Evolutionary conservation across 192 early-diverging fungal genomes (phyloP).

Genomic region (Diversispora epigaea): DNA sequence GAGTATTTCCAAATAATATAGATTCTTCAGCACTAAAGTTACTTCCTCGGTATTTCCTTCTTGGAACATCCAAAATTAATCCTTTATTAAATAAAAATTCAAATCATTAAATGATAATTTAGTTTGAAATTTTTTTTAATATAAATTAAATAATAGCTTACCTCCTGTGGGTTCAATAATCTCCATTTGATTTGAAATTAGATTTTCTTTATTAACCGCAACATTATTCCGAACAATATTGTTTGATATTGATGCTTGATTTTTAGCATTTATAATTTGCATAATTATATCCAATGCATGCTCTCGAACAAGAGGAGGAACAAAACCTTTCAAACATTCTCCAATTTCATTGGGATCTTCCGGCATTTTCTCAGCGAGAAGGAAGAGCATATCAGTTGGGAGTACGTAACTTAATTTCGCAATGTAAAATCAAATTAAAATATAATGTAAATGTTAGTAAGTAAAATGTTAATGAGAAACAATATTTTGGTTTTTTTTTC

Average conservation of each 20-base stretch:
- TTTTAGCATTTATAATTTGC: constrained; percentile 9
- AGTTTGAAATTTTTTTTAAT: background rate
- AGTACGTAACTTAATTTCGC: constrained; percentile 66
- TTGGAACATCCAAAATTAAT: background rate
- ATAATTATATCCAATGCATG: constrained; percentile 72
- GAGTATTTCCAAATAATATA: background rate
- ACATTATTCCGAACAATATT: background rate
- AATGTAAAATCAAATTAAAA: background rate
- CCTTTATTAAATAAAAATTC: background rate
- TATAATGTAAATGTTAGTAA: background rate
- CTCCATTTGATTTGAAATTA: background rate
- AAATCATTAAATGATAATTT: background rate
- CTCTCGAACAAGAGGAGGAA: constrained; percentile 85
- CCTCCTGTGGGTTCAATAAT: background rate
- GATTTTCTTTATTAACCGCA: background rate
- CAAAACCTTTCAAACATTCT: constrained; percentile 69
- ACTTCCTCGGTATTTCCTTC: background rate
- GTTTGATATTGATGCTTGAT: too few relatives aligned
- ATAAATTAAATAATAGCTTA: background rate
- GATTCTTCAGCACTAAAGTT: background rate
- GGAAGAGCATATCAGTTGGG: constrained; percentile 87
- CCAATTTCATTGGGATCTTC: constrained; percentile 63
- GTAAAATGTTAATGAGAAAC: background rate
- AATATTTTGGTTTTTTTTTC: too few relatives aligned
- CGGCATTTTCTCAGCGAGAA: constrained; percentile 72